Base-by-base conservation (phyloP, 257 asterid species). In the Lavandula angustifolia region DNA sequence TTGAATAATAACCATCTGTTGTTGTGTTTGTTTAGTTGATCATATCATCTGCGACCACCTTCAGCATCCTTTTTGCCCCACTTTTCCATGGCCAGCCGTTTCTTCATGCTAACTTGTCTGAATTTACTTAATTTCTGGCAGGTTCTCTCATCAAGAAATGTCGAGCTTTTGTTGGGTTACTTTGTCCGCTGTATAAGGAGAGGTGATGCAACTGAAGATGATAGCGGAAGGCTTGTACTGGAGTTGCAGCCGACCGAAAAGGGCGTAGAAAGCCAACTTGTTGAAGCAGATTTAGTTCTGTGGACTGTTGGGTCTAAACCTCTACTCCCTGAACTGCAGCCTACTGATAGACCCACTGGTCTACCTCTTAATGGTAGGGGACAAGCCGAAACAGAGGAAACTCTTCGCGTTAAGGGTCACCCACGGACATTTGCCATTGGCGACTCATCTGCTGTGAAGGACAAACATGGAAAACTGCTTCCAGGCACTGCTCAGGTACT, bases 371-470 rank as follows among this genome's bases (percentile, higher is more conserved):
- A 87, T 68, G 87, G 85, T 62, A 84, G 90, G 75, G 97, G 99
- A 42, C 99, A 92, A 73, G 94, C 86, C 49, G 99, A 92, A 84
- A 92, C 97, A 70, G 99, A 92, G 80, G 97, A 92, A 83, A 92
- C 97, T 54, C 96, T 92, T 40, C 92, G 76, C 49, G 95, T 92
- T 42, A 89, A 83, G 85, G 99, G 99, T 54, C 97, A 92, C 73
- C 94, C 97, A 44, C 94, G 95, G 34, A 84, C 85, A 72, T 92
- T 92, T 84, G 99, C 97, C 1, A 75, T 92, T 62, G 99, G 99
- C 3, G 99, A 92, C 79, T 84, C 97, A 67, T 85, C 99, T 69
- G 85, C 97, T 57, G 79, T 84, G 41, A 84, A 89, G 69, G 97
- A 89, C 74, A 66, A 70, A 54, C 77, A 72, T 1, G 99, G 96